These are phyloP conservation scores for Senna tora DNA, from an alignment of 306 rosid genomes.

Conservation along the genomic window DNA sequence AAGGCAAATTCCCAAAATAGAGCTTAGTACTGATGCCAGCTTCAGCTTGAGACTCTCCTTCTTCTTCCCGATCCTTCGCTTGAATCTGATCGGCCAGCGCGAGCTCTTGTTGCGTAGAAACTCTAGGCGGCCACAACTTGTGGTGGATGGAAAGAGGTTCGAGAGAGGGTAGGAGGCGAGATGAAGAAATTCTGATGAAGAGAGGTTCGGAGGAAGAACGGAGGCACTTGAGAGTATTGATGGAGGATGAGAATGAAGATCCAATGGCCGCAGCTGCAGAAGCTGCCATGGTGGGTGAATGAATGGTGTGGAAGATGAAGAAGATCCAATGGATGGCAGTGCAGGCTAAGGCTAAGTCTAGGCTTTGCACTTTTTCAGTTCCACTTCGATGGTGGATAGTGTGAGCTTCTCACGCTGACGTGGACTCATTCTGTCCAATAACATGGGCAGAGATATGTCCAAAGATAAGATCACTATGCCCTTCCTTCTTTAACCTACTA, in stretches of 20 bases:
- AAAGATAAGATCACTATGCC: slow-evolving; percentile 75
- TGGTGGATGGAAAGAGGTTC: slow-evolving; percentile 48
- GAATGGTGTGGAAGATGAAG: background rate
- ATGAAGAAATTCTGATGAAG: slow-evolving; percentile 45
- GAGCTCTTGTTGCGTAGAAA: slow-evolving; percentile 60
- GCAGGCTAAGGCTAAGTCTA: too few relatives aligned
- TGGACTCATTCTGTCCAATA: slow-evolving; percentile 64
- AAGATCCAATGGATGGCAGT: too few relatives aligned
- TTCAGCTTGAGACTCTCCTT: slow-evolving; percentile 40
- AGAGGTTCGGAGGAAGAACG: slow-evolving; percentile 49
- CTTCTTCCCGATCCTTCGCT: slow-evolving; percentile 20
- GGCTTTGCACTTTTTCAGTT: background rate
- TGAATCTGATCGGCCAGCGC: slow-evolving; percentile 47
- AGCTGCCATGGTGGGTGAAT: slow-evolving; percentile 63
- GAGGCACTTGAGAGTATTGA: slow-evolving; percentile 52
- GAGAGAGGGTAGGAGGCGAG: slow-evolving; percentile 41
- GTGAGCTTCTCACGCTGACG: slow-evolving; percentile 44
- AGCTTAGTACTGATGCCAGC: slow-evolving; percentile 80
- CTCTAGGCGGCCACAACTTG: slow-evolving; percentile 51
- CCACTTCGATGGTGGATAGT: background rate
- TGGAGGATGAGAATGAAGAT: slow-evolving; percentile 65
- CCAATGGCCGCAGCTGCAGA: slow-evolving; percentile 65
- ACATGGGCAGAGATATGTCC: slow-evolving; percentile 34
- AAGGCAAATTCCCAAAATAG: slow-evolving; percentile 94
- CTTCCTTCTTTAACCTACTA: too few relatives aligned